Conservation (phyloP, 176 grass and related monocot genomes). For the Zea luxurians region DNA sequence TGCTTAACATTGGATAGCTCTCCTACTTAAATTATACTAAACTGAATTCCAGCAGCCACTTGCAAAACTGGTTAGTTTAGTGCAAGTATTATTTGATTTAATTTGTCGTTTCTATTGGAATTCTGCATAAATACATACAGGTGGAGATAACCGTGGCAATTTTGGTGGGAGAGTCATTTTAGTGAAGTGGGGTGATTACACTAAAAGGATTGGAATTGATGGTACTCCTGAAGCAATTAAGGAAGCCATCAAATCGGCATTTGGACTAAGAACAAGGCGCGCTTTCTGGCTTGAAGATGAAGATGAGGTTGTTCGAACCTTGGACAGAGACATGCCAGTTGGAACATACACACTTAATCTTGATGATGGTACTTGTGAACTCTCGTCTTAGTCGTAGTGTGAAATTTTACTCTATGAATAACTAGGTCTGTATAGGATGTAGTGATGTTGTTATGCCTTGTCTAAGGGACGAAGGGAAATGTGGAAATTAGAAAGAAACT, state of each 20-base stretch:
- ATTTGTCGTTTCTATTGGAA: constrained; percentile 21
- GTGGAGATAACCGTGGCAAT: constrained; percentile 63
- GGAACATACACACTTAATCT: constrained; percentile 93
- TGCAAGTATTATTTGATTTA: neutral
- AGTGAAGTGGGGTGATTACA: constrained; percentile 95
- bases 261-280: constrained; percentile 89
- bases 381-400: neutral
- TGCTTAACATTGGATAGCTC: neutral
- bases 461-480: constrained; percentile 3
- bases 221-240: constrained; percentile 86
- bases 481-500: neutral
- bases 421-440: constrained; percentile 3
- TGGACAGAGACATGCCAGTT: constrained; percentile 92
- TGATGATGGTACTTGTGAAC: constrained; percentile 65
- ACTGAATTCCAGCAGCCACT: neutral
- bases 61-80: constrained; percentile 3
- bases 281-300: constrained; percentile 99
- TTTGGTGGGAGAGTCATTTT: constrained; percentile 87
- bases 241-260: constrained; percentile 90
- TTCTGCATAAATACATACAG: constrained; percentile 42
- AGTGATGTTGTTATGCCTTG: neutral
- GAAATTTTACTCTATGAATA: constrained; percentile 23
- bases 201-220: constrained; percentile 93
- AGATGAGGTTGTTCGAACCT: constrained; percentile 76
- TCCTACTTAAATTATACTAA: neutral